Evolutionary conservation across 805 yeast species (phyloP), one percentile per base, ranked within the genome.

Genomic region (Citeromyces matritensis): DNA sequence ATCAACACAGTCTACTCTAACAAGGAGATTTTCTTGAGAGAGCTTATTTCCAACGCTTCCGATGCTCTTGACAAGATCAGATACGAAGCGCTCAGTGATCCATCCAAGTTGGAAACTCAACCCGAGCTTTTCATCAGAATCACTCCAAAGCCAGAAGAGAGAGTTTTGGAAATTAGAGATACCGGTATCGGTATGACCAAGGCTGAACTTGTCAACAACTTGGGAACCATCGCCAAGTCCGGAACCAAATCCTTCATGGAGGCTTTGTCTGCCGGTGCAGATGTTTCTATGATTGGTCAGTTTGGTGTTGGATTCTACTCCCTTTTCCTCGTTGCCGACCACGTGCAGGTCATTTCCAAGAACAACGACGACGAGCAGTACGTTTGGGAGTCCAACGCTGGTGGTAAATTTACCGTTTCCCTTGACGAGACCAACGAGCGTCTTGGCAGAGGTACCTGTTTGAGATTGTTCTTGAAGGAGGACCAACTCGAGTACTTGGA

Each of bases 221-320:
- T 91, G 63, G 99, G 99, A 79, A 91, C 97, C 45, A 91, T 91
- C 57, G 99, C 99, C 56, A 91, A 91, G 69, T 91, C 99, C 44
- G 99, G 99, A 68, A 91, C 99, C 49, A 91, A 91, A 70, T 84
- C 94, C 48, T 91, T 91, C 63, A 91, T 91, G 98, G 98, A 91
- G 69, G 98, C 98, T 45, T 72, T 93, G 44, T 79, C 94, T 44
- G 97, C 96, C 43, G 98, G 98, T 67, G 98, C 99, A 39, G 99
- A 91, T 61, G 96, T 91, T 41, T 86, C 97, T 42, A 91, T 91
- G 98, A 91, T 91, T 67, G 99, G 99, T 74, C 98, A 91, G 69
- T 91, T 91, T 70, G 99, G 99, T 85, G 98, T 91, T 49, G 99
- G 99, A 77, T 91, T 91, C 88, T 91, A 91, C 79, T 91, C 99